phyloP scores from a whole-genome alignment of 75 land plant species.

The Adiantum capillusveneris region DNA sequence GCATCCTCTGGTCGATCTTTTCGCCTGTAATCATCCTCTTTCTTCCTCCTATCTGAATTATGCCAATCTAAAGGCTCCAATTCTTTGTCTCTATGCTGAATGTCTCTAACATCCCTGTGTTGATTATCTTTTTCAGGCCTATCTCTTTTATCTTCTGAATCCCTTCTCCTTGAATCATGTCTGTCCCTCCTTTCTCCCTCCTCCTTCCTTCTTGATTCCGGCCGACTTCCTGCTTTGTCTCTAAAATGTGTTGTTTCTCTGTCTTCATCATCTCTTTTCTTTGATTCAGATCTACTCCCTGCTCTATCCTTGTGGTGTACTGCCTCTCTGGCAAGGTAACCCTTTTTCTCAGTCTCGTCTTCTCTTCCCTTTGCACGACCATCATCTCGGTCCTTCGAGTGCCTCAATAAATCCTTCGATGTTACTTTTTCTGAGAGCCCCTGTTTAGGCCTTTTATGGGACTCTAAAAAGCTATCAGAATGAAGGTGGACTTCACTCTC shows the following conservation, averaged over 20 bases:
- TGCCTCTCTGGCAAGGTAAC: neutral
- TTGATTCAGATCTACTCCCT: conserved; percentile 1
- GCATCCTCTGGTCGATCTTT: conserved; percentile 3
- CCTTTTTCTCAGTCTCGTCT: neutral
- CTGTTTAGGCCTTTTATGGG: neutral
- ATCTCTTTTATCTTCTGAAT: conserved; percentile 1
- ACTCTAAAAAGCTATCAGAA: neutral
- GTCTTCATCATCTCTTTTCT: conserved; percentile 1
- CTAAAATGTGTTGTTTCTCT: neutral
- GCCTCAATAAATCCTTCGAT: neutral
- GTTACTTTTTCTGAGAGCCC: neutral
- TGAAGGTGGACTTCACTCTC: conserved; percentile 3
- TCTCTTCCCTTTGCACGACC: neutral
- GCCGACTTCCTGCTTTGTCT: neutral
- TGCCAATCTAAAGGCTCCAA: neutral
- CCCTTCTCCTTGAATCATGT: conserved; percentile 4
- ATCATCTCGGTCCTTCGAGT: neutral
- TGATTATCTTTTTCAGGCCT: conserved; percentile 2
- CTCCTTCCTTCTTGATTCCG: neutral
- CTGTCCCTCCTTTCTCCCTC: conserved; percentile 4
- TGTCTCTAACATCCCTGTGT: neutral
- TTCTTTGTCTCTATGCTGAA: conserved; percentile 1
- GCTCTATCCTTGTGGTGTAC: neutral
- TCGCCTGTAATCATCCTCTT: conserved; percentile 6
- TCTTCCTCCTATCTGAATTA: conserved; percentile 1